Evolutionary conservation across 2,329 filamentous ascomycete genomes (phyloP).

Genomic region (Monilinia fructicola): DNA sequence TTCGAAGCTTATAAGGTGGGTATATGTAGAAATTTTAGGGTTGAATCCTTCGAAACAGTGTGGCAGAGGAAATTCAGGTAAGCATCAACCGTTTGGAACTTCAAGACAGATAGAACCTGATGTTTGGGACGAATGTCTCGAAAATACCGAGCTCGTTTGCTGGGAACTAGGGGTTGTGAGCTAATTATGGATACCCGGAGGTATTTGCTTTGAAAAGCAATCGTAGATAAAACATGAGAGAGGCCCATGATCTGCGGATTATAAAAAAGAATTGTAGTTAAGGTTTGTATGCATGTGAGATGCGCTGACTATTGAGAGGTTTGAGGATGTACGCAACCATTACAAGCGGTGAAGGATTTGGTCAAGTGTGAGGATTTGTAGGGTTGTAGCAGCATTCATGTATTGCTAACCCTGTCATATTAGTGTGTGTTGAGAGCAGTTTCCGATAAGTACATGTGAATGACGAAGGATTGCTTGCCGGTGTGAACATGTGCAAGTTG

Average conservation of each 20-base stretch:
- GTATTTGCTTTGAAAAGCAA: neutral
- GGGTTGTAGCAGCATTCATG: neutral
- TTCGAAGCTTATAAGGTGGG: neutral
- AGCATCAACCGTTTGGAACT: neutral
- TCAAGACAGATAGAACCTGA: neutral
- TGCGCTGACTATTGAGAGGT: neutral
- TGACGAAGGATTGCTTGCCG: neutral
- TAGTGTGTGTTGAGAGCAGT: neutral
- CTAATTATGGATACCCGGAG: conserved; percentile 13
- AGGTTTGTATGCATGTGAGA: neutral
- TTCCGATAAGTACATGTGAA: neutral
- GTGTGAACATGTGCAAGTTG: neutral
- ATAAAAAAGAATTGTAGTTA: neutral
- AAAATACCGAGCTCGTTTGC: neutral
- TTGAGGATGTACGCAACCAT: conserved; percentile 8
- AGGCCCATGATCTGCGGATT: neutral
- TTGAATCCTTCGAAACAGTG: neutral
- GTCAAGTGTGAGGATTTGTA: neutral
- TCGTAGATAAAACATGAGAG: neutral
- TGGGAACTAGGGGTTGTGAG: neutral
- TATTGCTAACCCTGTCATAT: neutral
- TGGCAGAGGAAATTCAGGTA: neutral
- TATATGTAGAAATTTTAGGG: conserved; percentile 1
- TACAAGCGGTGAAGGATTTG: neutral
- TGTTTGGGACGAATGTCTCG: neutral